These are phyloP conservation scores for Calonectria pseudoreteaudii DNA, from an alignment of 2,329 filamentous ascomycete genomes.

Conservation along the genomic window DNA sequence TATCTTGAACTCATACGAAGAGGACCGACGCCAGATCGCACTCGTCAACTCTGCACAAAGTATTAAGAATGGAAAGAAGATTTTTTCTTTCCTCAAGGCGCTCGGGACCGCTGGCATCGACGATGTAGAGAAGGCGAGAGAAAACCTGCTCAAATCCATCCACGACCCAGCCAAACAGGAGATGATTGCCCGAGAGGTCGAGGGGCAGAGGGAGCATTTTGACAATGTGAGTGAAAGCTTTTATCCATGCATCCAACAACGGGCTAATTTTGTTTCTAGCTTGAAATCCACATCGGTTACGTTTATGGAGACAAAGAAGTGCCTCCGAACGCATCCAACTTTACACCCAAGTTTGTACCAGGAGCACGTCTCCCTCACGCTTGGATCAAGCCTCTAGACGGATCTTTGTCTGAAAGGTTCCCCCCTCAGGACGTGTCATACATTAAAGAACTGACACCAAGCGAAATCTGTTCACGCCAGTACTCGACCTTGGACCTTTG, in stretches of 20 bases:
- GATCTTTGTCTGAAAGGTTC: neutral
- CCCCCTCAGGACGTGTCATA: slow-evolving; percentile 10
- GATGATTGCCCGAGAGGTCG: slow-evolving; percentile 47
- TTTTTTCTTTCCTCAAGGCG: slow-evolving; percentile 54
- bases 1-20: slow-evolving; percentile 51
- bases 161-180: slow-evolving; percentile 44
- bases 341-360: slow-evolving; percentile 48
- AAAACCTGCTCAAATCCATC: slow-evolving; percentile 21
- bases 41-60: slow-evolving; percentile 54
- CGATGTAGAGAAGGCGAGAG: slow-evolving; percentile 39
- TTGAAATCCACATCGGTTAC: slow-evolving; percentile 58
- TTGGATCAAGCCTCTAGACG: slow-evolving; percentile 47
- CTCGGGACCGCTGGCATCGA: slow-evolving; percentile 49
- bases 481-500: slow-evolving; percentile 21
- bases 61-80: slow-evolving; percentile 56
- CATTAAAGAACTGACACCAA: neutral
- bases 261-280: slow-evolving; percentile 16
- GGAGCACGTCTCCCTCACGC: slow-evolving; percentile 56
- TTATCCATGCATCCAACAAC: neutral
- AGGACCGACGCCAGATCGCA: slow-evolving; percentile 53
- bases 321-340: slow-evolving; percentile 52
- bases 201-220: slow-evolving; percentile 55
- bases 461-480: neutral
- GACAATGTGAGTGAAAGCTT: slow-evolving; percentile 44
- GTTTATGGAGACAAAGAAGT: slow-evolving; percentile 50